Evolutionary conservation across 1,284 basidiomycete species (phyloP), one percentile per base, ranked within the genome.

Genomic region (Heterobasidion parviporum): DNA sequence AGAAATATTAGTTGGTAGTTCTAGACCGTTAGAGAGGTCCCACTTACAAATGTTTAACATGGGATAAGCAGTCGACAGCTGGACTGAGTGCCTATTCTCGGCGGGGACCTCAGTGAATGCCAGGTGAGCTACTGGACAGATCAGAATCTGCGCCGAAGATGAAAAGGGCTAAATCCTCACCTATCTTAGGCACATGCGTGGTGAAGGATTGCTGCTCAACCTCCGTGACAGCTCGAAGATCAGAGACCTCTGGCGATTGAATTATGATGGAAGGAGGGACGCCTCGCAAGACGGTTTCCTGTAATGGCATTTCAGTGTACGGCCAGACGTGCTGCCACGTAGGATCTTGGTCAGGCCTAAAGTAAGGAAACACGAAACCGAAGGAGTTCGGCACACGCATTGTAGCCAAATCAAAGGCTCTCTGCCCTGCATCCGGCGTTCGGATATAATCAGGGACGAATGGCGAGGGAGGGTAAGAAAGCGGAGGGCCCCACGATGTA

Each of bases 381-480:
- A 35, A 56, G 8, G 56, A 38, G 18, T 56, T 38, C 36, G 32
- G 34, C 32, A 20, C 38, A 15, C 16, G 46, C 7, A n/a, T 10
- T 3, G 35, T 43, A 32, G 20, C 26, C 15, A 34, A 52, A 41
- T 45, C 46, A 20, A 48, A 35, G 6, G 34, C 60, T 14, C 57
- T 55, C 41, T 51, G 45, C 15, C 14, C 38, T 8, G 47, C n/a
- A 46, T 62, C 56, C 32, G 59, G 15, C 9, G 33, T 43, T 70
- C 6, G 67, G 71, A 8, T 72, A 72, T 3, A 72, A 70, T 6
- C 70, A 68, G 36, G 70, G 57, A 32, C 67, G 65, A 26, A 57
- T 61, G 48, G 59, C 26, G 16, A 58, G 44, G 20, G 64, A 58
- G 50, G 60, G 54, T 41, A 67, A 56, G 16, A 60, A 26, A 50